Evolutionary conservation across 441 rosid genomes (phyloP), one percentile per base, ranked within the genome.

Genomic region (Populus hybrid): DNA sequence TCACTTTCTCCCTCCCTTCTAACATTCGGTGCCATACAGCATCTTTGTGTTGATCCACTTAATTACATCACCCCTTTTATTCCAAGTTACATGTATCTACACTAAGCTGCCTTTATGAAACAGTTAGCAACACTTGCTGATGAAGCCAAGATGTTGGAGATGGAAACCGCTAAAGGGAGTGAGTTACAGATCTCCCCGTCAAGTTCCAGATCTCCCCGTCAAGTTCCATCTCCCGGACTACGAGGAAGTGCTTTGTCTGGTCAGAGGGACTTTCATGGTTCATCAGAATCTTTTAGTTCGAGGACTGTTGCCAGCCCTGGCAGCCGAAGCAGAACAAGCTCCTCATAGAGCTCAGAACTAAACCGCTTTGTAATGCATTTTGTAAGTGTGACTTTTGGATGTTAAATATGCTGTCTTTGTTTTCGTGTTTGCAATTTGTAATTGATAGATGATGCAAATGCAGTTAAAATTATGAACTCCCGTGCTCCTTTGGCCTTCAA

Each of bases 81-180:
- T 45, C 6, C 18, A 45, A 14, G 56, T 14, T 45, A 2, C 23
- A 63, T 18, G 66, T 3, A 11, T 64, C 33, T 23, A 23, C 12
- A 72, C 0, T 40, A 23, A 68, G 23, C 78, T 69, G 28, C 14
- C 68, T 42, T 65, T 28, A n/a, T 61, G 74, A 65, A 82, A 82
- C 88, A 93, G 97, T 81, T 92, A 56, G 84, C 87, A 56, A 78
- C 84, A 91, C 78, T 92, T 81, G 79, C 31, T 3, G 85, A 88
- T 4, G 95, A 95, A 87, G 91, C 92, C 5, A 88, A 87, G 83
- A 77, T 8, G 74, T 81, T 91, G 84, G 95, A 91, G 87, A 77
- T 82, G 31, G 91, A 89, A 79, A 82, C 77, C 64, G 61, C 69
- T 3, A 87, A 79, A 80, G 89, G 81, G 59, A 82, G 83, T 16